These are phyloP conservation scores for Penicillium ochrochloron DNA, from an alignment of 495 filamentous ascomycete species.

Conservation along the genomic window DNA sequence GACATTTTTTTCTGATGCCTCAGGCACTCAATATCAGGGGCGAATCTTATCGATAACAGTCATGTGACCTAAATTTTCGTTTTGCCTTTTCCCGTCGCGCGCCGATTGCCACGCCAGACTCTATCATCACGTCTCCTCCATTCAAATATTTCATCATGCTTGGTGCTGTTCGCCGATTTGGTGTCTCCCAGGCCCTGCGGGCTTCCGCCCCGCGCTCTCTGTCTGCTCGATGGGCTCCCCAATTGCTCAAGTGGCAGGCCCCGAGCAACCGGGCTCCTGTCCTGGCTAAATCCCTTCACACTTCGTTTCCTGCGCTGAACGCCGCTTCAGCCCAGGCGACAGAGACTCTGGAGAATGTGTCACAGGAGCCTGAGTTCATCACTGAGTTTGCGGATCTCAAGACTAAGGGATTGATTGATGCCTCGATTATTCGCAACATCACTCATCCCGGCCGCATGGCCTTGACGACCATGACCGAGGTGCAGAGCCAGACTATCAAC, in stretches of 20 bases:
- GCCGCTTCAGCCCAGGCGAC: constrained; percentile 24
- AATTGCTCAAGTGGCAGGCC: constrained; percentile 38
- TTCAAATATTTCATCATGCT: constrained; percentile 40
- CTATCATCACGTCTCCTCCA: background rate
- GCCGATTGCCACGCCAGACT: background rate
- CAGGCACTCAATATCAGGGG: constrained; percentile 9
- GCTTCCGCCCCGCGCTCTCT: constrained; percentile 38
- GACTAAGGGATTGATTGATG: constrained; percentile 64
- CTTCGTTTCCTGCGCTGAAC: constrained; percentile 35
- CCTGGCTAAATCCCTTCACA: constrained; percentile 37
- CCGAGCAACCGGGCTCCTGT: constrained; percentile 27
- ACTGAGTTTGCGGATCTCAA: constrained; percentile 74
- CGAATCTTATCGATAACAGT: constrained; percentile 31
- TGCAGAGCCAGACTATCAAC: constrained; percentile 84
- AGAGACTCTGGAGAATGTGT: constrained; percentile 26
- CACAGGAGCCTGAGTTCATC: constrained; percentile 40
- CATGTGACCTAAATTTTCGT: constrained; percentile 30
- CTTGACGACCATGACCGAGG: constrained; percentile 86
- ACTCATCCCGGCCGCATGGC: constrained; percentile 65
- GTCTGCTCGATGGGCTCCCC: constrained; percentile 34
- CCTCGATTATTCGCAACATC: constrained; percentile 67
- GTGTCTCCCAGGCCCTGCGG: constrained; percentile 44
- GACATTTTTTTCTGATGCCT: too few species aligned
- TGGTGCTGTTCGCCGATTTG: constrained; percentile 48
- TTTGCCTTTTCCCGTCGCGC: constrained; percentile 25